Conservation (phyloP, 164 flowering plant genomes). For the Kingdonia uniflora region DNA sequence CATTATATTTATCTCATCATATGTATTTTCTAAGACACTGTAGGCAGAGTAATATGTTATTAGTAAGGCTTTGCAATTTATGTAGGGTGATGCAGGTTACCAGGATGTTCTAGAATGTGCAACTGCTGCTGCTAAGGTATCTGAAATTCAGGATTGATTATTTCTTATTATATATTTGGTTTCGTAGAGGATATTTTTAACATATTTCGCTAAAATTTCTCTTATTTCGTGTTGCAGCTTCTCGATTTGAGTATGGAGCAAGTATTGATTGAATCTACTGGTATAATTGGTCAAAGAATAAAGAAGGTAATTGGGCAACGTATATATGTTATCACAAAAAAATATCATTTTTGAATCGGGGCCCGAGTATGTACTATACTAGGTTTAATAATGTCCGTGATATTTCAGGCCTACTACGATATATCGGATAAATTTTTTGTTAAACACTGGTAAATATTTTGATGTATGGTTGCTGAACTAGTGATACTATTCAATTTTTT, state of each 20-base stretch:
- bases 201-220: neutral
- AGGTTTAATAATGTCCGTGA: no score
- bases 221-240: constrained; percentile 33
- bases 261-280: constrained; percentile 87
- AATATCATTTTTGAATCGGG: neutral
- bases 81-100: constrained; percentile 95
- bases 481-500: no score
- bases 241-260: constrained; percentile 53
- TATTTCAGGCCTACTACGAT: no score
- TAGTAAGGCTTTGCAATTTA: constrained; percentile 11
- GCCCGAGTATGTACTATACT: no score
- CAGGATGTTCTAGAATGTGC: constrained; percentile 83
- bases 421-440: no score
- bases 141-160: neutral
- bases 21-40: no score
- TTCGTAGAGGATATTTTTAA: neutral
- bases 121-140: constrained; percentile 57
- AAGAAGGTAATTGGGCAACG: constrained; percentile 46
- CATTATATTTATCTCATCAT: neutral
- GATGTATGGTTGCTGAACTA: no score
- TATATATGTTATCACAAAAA: neutral
- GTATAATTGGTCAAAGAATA: constrained; percentile 93
- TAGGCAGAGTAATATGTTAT: constrained; percentile 2
- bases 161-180: neutral
- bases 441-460: no score